A percentile compares a stretch with the other conserved stretches of the same genome.
phyloP scores from a whole-genome alignment of 331 rosid species.

The Spiraea crenata region DNA sequence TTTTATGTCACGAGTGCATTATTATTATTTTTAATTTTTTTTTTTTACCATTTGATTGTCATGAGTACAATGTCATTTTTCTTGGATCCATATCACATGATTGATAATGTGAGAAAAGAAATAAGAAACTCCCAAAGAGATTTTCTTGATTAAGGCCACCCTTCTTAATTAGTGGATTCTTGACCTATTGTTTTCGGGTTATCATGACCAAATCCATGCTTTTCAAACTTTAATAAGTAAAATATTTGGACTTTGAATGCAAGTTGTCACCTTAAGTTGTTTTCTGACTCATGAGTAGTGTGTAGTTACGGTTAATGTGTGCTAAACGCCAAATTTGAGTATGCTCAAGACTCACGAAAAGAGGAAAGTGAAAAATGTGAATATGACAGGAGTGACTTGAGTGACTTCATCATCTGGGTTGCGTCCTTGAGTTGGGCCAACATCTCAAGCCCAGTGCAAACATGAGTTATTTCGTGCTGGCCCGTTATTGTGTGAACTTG shows the following conservation, averaged over 20 bases:
- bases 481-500: too few species aligned
- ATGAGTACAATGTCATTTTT: too few species aligned
- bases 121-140: too few species aligned
- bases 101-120: too few species aligned
- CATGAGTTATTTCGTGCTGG: too few species aligned
- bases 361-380: constrained; percentile 30
- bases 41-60: too few species aligned
- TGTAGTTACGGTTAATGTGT: constrained; percentile 29
- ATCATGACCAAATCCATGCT: neutral
- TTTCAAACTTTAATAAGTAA: neutral
- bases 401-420: neutral
- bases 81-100: too few species aligned
- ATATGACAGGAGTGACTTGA: constrained; percentile 31
- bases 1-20: too few species aligned
- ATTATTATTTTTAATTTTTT: too few species aligned
- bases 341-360: constrained; percentile 3
- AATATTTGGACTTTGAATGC: neutral
- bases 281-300: neutral
- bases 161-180: neutral
- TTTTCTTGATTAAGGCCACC: neutral
- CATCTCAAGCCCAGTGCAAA: too few species aligned
- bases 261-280: constrained; percentile 22
- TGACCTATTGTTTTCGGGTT: too few species aligned
- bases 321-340: constrained; percentile 38
- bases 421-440: too few species aligned